Conservation (phyloP, 176 grass and related monocot species). For the Triticum monococcum region DNA sequence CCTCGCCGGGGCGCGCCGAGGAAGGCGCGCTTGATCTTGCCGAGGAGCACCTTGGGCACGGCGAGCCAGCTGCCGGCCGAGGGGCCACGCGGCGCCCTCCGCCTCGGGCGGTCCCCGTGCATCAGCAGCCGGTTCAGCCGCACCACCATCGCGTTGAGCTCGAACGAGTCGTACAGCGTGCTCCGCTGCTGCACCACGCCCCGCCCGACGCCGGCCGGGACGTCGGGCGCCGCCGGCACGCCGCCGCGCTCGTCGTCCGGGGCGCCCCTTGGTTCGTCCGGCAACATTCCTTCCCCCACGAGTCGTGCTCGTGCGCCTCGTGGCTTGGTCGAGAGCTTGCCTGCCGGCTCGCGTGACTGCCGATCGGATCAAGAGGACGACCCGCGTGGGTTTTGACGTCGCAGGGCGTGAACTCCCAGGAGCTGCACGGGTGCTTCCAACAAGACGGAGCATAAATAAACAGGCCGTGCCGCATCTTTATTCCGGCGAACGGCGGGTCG, state of each 20-base stretch:
- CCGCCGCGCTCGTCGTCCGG: not conserved
- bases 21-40: constrained; percentile 35
- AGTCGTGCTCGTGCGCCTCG: not conserved
- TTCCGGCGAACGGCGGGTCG: not conserved
- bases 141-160: constrained; percentile 53
- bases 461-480: not conserved
- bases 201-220: not conserved
- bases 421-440: not conserved
- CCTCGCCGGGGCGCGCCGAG: constrained; percentile 12
- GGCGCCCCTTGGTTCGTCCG: not conserved
- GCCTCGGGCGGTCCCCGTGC: constrained; percentile 18
- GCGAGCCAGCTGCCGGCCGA: constrained; percentile 22
- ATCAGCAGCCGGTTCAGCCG: constrained; percentile 48
- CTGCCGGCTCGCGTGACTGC: not conserved
- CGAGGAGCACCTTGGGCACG: constrained; percentile 19
- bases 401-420: not conserved
- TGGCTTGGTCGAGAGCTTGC: not conserved
- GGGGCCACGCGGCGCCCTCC: not conserved
- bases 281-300: constrained; percentile 14
- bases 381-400: constrained; percentile 3
- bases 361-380: not conserved
- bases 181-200: constrained; percentile 24
- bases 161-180: constrained; percentile 67
- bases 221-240: not conserved
- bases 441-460: not conserved